Evolutionary conservation across 1,284 basidiomycete species (phyloP), one percentile per base, ranked within the genome.

Genomic region (Marasmius fiardii): DNA sequence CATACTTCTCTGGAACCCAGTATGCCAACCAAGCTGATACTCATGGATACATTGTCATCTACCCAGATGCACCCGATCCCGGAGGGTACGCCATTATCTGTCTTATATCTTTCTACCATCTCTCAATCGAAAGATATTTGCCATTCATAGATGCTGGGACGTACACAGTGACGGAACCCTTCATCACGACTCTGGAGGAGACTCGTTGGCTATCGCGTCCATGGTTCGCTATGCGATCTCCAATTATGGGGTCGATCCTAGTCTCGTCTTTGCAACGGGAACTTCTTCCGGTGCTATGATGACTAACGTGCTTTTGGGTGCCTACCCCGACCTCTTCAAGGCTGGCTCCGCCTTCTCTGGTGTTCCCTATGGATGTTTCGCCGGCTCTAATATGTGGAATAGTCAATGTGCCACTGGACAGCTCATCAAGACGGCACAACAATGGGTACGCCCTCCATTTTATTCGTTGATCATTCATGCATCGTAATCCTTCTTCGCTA

Each of bases 241-340:
- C 23, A 80, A 71, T 64, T 80, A 71, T 59, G 73, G 73, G 37
- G 79, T 80, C 48, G 75, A 81, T 61, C 41, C 75, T 1, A 63
- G 59, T 45, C 68, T 70, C 35, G 80, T 82, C 52, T 82, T 76
- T 63, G 74, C 71, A 34, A 79, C 77, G 48, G 81, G 81, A 20
- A 74, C 74, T 1, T 79, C 77, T 6, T 82, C 80, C 8, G 81
- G 81, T 54, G 81, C 80, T 6, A 83, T 84, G 81, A 83, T 83
- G 81, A 82, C 81, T 51, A 79, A 77, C 63, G 81, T 83, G 14
- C 56, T 59, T 48, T 51, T 55, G 31, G 57, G 58, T 20, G 75
- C 79, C 7, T 84, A 84, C 66, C 81, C 82, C 4, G 78, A 83
- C 53, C 61, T 84, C 51, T 80, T 81, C 70, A 62, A 67, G 43